Conservation (phyloP, 1,139 yeast species). For the Kodamaea sp. region DNA sequence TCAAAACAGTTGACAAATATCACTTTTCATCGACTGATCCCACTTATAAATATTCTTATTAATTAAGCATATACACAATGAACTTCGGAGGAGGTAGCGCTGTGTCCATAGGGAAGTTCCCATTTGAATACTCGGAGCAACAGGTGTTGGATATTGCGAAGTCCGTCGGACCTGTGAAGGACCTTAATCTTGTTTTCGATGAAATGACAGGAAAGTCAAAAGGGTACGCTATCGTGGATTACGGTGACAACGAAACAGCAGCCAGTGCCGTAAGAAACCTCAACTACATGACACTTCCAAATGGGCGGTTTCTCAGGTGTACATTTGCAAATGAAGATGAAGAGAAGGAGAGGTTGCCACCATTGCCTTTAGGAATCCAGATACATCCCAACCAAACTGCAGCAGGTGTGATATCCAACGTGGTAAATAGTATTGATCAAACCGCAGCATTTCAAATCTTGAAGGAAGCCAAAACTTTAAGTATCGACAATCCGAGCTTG, state of each 20-base stretch:
- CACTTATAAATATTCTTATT: too few relatives aligned
- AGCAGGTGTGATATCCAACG: constrained; percentile 61
- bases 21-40: too few relatives aligned
- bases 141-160: constrained; percentile 78
- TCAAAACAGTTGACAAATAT: too few relatives aligned
- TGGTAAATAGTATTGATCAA: constrained; percentile 58
- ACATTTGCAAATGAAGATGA: constrained; percentile 50
- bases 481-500: constrained; percentile 59
- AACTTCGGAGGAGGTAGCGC: constrained; percentile 13
- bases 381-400: constrained; percentile 55
- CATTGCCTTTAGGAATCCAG: constrained; percentile 51
- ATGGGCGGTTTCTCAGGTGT: constrained; percentile 65
- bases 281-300: constrained; percentile 77
- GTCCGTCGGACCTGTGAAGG: constrained; percentile 85
- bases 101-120: constrained; percentile 20
- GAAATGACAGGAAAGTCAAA: constrained; percentile 87
- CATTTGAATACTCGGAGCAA: constrained; percentile 62
- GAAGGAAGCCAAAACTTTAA: constrained; percentile 64
- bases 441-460: constrained; percentile 56
- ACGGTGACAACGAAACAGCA: constrained; percentile 76
- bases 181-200: constrained; percentile 77
- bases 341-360: constrained; percentile 30
- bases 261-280: constrained; percentile 88
- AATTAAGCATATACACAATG: too few relatives aligned
- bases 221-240: constrained; percentile 88